These are phyloP conservation scores for Backusella westeae DNA, from an alignment of 192 early-diverging fungal genomes.

Conservation along the genomic window DNA sequence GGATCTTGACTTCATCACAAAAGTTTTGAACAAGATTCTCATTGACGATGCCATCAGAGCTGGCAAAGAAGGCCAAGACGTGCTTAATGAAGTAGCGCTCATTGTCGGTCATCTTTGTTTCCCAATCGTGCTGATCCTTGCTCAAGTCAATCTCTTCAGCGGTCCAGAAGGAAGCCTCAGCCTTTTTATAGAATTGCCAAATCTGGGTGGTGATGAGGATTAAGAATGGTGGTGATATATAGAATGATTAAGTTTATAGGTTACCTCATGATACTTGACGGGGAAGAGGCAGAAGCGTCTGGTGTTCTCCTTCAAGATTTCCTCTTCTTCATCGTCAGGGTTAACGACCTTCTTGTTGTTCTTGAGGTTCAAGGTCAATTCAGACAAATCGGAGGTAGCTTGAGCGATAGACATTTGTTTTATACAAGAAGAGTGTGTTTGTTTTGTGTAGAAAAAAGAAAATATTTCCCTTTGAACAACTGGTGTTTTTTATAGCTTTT, in stretches of 20 bases:
- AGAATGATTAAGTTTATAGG: background rate
- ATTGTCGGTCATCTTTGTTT: conserved; percentile 77
- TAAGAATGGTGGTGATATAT: background rate
- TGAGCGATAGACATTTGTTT: background rate
- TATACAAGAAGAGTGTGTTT: background rate
- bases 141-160: conserved; percentile 94
- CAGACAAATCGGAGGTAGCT: conserved; percentile 1
- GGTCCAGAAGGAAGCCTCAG: conserved; percentile 96
- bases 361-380: background rate
- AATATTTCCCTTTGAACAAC: background rate
- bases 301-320: conserved; percentile 58
- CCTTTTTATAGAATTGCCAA: conserved; percentile 98
- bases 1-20: conserved; percentile 89
- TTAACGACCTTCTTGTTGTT: conserved; percentile 9
- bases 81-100: conserved; percentile 91
- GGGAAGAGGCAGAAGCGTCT: conserved; percentile 91
- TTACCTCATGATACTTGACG: conserved; percentile 86
- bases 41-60: conserved; percentile 95
- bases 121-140: conserved; percentile 91
- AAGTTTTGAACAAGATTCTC: conserved; percentile 93
- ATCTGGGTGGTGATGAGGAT: conserved; percentile 42
- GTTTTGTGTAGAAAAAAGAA: background rate
- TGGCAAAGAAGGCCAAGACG: conserved; percentile 94
- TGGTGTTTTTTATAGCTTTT: conserved; percentile 13
- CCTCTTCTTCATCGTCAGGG: conserved; percentile 25